Conservation (phyloP, 75 land plant species). For the Pinus taeda region DNA sequence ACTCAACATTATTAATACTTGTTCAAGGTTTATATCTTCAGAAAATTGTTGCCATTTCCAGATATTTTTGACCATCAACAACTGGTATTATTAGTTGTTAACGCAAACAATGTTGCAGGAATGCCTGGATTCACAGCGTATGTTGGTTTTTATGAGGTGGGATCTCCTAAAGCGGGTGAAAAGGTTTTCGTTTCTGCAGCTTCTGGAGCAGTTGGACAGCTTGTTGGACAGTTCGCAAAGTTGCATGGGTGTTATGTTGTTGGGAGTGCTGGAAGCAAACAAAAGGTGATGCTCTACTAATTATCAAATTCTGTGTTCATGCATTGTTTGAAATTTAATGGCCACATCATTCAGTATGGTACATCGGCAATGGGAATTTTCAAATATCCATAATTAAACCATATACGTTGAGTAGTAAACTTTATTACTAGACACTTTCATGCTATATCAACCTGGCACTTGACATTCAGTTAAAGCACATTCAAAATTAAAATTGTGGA, state of each 20-base stretch:
- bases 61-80: not conserved
- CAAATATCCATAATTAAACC: too few species aligned
- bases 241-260: conserved; percentile 79
- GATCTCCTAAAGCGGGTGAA: conserved; percentile 68
- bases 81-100: not conserved
- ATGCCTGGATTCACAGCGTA: conserved; percentile 85
- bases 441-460: too few species aligned
- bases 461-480: too few species aligned
- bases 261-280: conserved; percentile 72
- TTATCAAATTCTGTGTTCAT: not conserved
- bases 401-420: too few species aligned
- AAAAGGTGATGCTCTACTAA: conserved; percentile 40
- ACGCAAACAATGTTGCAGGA: conserved; percentile 23
- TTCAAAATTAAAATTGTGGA: too few species aligned
- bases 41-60: not conserved
- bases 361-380: too few species aligned
- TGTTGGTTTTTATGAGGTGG: conserved; percentile 64
- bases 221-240: conserved; percentile 86
- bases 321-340: not conserved
- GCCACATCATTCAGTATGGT: not conserved
- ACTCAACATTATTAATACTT: too few species aligned
- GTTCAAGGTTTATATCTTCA: not conserved
- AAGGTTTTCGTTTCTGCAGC: conserved; percentile 83
- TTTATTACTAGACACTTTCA: too few species aligned
- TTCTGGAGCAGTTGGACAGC: conserved; percentile 84